A percentile compares a stretch with the other conserved stretches of the same genome.
Evolutionary conservation across 116 monocot species (phyloP).

Genomic region (Zostera marina): DNA sequence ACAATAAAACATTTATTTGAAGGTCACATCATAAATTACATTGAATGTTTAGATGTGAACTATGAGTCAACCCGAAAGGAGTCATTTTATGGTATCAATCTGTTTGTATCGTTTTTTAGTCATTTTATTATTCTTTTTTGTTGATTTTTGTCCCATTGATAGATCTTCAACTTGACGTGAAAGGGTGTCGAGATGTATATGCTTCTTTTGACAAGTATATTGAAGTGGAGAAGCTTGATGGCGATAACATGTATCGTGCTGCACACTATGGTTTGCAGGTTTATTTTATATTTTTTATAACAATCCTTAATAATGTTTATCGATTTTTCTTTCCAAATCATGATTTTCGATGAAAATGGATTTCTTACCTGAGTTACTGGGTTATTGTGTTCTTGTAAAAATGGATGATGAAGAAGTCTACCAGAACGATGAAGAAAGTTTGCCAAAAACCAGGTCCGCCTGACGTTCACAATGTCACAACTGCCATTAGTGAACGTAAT

Average conservation of each 20-base stretch:
- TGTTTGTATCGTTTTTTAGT: neutral
- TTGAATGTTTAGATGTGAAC: slow-evolving; percentile 92
- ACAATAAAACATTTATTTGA: slow-evolving; percentile 92
- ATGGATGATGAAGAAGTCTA: no score
- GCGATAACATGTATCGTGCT: slow-evolving; percentile 96
- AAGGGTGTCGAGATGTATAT: slow-evolving; percentile 93
- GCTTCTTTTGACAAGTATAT: slow-evolving; percentile 99
- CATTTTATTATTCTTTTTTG: neutral
- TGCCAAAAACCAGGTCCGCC: no score
- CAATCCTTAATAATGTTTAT: no score
- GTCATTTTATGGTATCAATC: slow-evolving; percentile 71
- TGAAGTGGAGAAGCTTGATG: slow-evolving; percentile 94
- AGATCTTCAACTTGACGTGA: slow-evolving; percentile 98
- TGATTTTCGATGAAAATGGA: no score
- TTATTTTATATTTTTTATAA: slow-evolving; percentile 1
- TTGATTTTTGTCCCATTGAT: neutral
- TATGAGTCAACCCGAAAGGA: slow-evolving; percentile 86
- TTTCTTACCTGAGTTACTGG: no score
- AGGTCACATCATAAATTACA: slow-evolving; percentile 91
- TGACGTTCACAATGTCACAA: no score
- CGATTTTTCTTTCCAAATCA: no score
- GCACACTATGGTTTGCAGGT: slow-evolving; percentile 90
- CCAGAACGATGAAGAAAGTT: no score
- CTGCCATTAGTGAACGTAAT: no score
- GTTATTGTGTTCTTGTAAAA: no score